Percentiles rank a stretch among this genome's conserved stretches.
Evolutionary conservation across 768 basidiomycete species (phyloP).

Genomic region (Psilocybe sp.): DNA sequence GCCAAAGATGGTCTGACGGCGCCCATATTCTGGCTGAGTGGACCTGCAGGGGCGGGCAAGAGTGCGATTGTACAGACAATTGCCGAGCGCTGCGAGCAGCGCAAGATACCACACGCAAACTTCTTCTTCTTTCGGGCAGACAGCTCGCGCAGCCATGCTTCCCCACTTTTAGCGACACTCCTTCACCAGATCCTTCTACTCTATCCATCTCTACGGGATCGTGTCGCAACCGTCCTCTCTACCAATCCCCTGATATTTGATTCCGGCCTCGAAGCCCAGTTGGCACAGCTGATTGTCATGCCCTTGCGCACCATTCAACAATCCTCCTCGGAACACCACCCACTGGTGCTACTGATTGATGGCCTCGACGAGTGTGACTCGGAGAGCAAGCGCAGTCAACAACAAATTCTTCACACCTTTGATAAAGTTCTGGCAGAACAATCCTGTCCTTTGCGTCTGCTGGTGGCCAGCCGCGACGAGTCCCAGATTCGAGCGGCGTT

Average conservation of each 20-base stretch:
- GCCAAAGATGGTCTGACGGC: no score
- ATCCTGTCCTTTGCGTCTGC: neutral
- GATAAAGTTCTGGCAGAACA: neutral
- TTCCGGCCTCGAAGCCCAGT: neutral
- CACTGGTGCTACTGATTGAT: neutral
- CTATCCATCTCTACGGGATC: no score
- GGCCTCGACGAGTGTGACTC: conserved; percentile 2
- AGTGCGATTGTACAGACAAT: neutral
- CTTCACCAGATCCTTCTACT: no score
- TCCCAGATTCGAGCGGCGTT: neutral
- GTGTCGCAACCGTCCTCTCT: no score
- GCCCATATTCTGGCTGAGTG: neutral
- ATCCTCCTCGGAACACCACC: neutral
- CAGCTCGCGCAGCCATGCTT: no score
- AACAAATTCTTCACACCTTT: neutral
- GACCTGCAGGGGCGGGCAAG: conserved; percentile 3
- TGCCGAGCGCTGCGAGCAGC: neutral
- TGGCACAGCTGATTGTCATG: neutral
- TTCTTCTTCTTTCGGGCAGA: neutral
- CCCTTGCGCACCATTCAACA: neutral
- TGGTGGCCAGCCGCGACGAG: conserved; percentile 1
- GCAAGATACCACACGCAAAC: no score
- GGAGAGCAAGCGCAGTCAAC: neutral
- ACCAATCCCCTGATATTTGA: no score
- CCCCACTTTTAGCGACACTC: no score